Base-by-base conservation (phyloP, 352 stramenopile species). In the Phytopythium cucurbitacearum region DNA sequence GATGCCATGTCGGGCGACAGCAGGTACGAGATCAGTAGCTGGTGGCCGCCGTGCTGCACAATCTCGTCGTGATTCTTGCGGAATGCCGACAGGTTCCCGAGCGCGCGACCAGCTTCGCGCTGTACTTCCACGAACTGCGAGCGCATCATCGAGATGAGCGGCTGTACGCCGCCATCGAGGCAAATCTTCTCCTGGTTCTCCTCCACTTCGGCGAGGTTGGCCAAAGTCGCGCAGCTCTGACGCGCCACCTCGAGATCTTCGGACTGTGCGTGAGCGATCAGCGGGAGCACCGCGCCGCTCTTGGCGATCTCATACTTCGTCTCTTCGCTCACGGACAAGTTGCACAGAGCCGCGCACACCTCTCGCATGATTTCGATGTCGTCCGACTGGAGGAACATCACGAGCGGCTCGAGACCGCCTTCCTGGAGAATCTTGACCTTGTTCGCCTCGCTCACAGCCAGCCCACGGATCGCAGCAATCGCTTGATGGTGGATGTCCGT, bases 281-380 rank as follows among this genome's bases (percentile, higher is more conserved):
- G 72, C 15, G 91, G 85, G 10, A 83, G 53, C 11, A 98, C 82
- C 4, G 87, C 89, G 3, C 95, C 95, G 47, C 79, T 96, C 61
- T 98, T 98, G 13, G 89, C 83, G 38, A 99, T 96, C 65, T 98
- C 96, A 57, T 97, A 98, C 67, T 98, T 98, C 62, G 96, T 98
- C 62, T 99, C 95, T 48, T 98, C 94, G 35, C 85, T 92, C 36
- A 97, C 70, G 5, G 92, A 97, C 33, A 99, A 74, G 67, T 99
- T 99, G 59, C 89, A 98, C 0, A 99, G 68, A 3, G 91, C 93
- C 0, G 91, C 95, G 48, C 91, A 97, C 1, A 95, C 89, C 57
- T 99, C 95, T 0, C 93, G 78, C 8, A 98, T 68, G 36, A 98
- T 96, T 61, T 98, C 91, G 8, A 95, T 69, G 58, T 99, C 94